Evolutionary conservation across 31 red algal genomes (phyloP), one percentile per base, ranked within the genome.

Genomic region (Odonthalia washingtoniensis): DNA sequence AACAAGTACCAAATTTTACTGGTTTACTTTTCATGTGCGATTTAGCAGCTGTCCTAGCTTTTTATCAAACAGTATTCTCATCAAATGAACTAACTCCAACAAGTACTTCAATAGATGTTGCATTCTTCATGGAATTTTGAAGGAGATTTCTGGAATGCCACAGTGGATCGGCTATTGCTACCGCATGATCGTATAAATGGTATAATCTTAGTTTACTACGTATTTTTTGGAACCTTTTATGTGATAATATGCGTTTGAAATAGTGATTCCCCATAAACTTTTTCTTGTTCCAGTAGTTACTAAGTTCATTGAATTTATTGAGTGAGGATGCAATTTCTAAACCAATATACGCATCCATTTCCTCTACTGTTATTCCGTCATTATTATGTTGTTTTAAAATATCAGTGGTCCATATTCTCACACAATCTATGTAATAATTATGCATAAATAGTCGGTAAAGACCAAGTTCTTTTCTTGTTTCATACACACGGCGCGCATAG

Each of bases 311-410:
- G 5, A 65, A 53, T 1, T 30, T 1, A 37, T 63, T 37, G 2
- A 80, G 2, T 3, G 53, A 80, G 14, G 45, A 63, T 63, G 77
- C 77, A 17, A 80, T 38, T 65, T 80, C 77, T 28, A 80, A 52
- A 2, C 49, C 77, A 28, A 65, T 16, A 37, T 65, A 80, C 38
- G 77, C 77, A 36, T 37, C 17, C 38, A 63, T 3, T 39, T 83
- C 80, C 21, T 83, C 64, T 63, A 83, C 69, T 46, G 62, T 3
- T 5, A 83, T 14, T 14, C 12, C 12, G 49, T 14, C 49, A 57
- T 9, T 57, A 14, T 21, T 9, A 9, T 21, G 21, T 57, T 21
- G 49, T 57, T 57, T 57, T 9, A 57, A 21, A 57, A 14, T 21
- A 2, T 60, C 62, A 39, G 46, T 64, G 2, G 77, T 81, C 77